phyloP scores from a whole-genome alignment of 2,329 filamentous ascomycete genomes.

The Sporothrix brasiliensis region DNA sequence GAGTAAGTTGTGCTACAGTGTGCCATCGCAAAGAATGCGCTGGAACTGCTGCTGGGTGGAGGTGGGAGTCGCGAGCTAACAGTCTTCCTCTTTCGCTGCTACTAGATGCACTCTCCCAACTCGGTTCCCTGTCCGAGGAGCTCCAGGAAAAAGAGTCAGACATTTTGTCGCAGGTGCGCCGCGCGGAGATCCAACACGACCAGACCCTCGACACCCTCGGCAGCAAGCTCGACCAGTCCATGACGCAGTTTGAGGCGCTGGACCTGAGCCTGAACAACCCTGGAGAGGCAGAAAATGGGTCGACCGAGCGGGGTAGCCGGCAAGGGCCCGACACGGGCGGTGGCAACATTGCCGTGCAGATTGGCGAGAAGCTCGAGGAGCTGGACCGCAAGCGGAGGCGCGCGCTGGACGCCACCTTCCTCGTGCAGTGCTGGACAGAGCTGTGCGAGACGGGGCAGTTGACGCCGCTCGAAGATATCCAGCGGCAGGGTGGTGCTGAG shows the following conservation, averaged over 20 bases:
- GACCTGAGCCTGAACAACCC: constrained; percentile 77
- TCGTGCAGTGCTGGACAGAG: constrained; percentile 96
- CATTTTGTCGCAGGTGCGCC: constrained; percentile 81
- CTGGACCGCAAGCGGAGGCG: constrained; percentile 87
- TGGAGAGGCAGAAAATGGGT: constrained; percentile 38
- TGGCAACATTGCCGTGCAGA: constrained; percentile 90
- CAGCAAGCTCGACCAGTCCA: constrained; percentile 86
- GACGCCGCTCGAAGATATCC: constrained; percentile 83
- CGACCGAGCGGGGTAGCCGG: constrained; percentile 50
- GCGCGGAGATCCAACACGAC: constrained; percentile 89
- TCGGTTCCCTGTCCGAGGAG: constrained; percentile 75
- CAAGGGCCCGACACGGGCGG: constrained; percentile 59
- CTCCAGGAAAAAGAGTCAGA: constrained; percentile 90
- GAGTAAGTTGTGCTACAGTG: constrained; percentile 49
- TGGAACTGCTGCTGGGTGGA: neutral
- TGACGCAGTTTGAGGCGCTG: constrained; percentile 86
- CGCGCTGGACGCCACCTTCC: constrained; percentile 88
- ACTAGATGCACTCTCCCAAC: constrained; percentile 65
- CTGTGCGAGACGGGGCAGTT: constrained; percentile 88
- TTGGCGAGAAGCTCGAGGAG: constrained; percentile 90
- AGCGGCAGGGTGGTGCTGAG: constrained; percentile 80
- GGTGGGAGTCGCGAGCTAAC: constrained; percentile 38
- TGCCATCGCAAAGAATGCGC: neutral
- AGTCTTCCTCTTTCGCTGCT: neutral
- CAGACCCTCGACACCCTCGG: constrained; percentile 86